These are phyloP conservation scores for Sanghuangporus baumii DNA, from an alignment of 1,284 basidiomycete genomes.

Conservation along the genomic window DNA sequence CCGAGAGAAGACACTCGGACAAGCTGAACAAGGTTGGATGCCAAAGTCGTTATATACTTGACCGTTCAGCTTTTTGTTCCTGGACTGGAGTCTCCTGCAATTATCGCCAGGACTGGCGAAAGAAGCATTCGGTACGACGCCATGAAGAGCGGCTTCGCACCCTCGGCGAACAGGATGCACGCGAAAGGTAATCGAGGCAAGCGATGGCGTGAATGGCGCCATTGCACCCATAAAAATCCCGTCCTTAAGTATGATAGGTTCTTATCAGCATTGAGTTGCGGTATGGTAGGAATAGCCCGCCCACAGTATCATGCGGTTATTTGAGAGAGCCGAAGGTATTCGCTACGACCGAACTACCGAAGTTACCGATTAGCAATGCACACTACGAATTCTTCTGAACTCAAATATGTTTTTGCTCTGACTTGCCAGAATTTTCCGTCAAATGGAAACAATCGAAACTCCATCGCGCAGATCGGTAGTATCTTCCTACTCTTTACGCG, in stretches of 20 bases:
- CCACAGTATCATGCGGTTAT: too few relatives aligned
- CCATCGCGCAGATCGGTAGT: too few relatives aligned
- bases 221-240: background rate
- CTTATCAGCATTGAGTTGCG: too few relatives aligned
- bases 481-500: too few relatives aligned
- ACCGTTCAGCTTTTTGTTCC: background rate
- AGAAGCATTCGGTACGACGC: background rate
- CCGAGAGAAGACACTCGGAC: background rate
- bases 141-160: background rate
- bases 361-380: too few relatives aligned
- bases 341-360: too few relatives aligned
- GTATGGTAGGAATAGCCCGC: too few relatives aligned
- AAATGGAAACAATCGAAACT: too few relatives aligned
- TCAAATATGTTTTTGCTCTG: too few relatives aligned
- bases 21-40: background rate
- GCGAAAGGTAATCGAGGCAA: background rate
- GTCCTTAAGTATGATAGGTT: background rate
- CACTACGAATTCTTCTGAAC: too few relatives aligned
- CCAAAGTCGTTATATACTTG: background rate
- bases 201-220: background rate
- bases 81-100: background rate
- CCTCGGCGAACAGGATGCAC: background rate
- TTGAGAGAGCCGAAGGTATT: too few relatives aligned
- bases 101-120: background rate
- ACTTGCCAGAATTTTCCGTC: too few relatives aligned